Evolutionary conservation across 2,329 filamentous ascomycete species (phyloP).

Genomic region (Penicillium sp.): DNA sequence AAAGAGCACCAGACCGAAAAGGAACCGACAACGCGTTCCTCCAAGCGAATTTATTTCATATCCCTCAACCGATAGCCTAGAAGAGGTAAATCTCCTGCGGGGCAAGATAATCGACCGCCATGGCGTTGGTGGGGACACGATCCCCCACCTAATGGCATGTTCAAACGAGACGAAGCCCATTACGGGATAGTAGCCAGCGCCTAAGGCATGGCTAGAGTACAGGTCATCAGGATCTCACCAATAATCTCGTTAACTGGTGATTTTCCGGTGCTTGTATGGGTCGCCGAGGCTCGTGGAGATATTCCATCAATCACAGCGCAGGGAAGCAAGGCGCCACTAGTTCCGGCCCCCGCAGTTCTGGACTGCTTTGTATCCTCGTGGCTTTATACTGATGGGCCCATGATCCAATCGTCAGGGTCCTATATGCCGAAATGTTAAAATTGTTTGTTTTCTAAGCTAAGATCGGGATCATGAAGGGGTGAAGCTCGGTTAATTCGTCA

Average conservation of each 20-base stretch:
- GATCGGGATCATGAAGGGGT: background rate
- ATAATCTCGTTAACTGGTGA: background rate
- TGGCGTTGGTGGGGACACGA: background rate
- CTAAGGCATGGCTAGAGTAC: background rate
- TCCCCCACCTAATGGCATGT: background rate
- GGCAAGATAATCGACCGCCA: slow-evolving; percentile 12
- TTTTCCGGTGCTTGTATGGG: background rate
- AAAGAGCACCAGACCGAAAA: background rate
- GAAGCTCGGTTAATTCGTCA: slow-evolving; percentile 1
- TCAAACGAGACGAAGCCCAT: background rate
- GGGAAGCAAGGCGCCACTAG: background rate
- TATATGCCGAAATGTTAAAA: background rate
- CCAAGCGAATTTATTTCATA: slow-evolving; percentile 1
- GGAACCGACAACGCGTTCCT: background rate
- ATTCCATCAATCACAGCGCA: slow-evolving; percentile 24
- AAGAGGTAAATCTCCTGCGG: slow-evolving; percentile 37
- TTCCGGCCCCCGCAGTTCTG: background rate
- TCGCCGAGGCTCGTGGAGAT: slow-evolving; percentile 5
- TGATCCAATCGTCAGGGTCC: background rate
- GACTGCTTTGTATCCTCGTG: background rate
- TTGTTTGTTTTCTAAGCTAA: background rate
- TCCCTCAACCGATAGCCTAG: slow-evolving; percentile 4
- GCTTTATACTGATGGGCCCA: background rate
- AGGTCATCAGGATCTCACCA: background rate
- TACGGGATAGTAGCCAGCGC: background rate